Conservation (phyloP, 371 early-diverging fungal species). For the Saksenaea oblongispora region DNA sequence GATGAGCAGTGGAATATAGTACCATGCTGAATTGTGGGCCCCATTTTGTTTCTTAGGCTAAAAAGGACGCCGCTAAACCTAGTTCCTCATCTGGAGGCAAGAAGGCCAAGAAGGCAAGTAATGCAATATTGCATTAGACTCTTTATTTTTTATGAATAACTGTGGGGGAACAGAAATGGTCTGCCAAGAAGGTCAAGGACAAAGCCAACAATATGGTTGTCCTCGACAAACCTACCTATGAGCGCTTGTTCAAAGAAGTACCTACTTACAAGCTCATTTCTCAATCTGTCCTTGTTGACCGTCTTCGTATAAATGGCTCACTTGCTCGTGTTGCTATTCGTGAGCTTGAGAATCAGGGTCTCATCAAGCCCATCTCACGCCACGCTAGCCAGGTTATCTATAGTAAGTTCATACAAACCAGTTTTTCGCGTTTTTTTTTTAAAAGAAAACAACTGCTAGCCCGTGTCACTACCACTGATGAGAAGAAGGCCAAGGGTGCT, state of each 20-base stretch:
- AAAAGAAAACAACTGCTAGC: slow-evolving; percentile 37
- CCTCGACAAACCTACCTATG: slow-evolving; percentile 89
- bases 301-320: slow-evolving; percentile 96
- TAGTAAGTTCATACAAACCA: slow-evolving; percentile 50
- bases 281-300: slow-evolving; percentile 97
- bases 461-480: slow-evolving; percentile 74
- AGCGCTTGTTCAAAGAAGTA: slow-evolving; percentile 97
- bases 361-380: slow-evolving; percentile 86
- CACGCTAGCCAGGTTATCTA: slow-evolving; percentile 96
- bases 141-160: neutral
- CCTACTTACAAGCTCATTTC: slow-evolving; percentile 98
- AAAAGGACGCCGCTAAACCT: slow-evolving; percentile 72
- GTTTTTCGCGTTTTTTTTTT: neutral
- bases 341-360: slow-evolving; percentile 89
- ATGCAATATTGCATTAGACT: slow-evolving; percentile 1
- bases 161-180: slow-evolving; percentile 77
- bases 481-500: slow-evolving; percentile 50
- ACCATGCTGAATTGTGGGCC: neutral
- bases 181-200: slow-evolving; percentile 95
- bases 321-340: slow-evolving; percentile 94
- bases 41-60: slow-evolving; percentile 46
- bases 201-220: slow-evolving; percentile 96
- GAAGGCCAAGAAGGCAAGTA: slow-evolving; percentile 79
- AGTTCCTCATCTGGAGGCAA: slow-evolving; percentile 79
- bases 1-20: neutral